Conservation (phyloP, 257 asterid genomes). For the Henckelia pumila region DNA sequence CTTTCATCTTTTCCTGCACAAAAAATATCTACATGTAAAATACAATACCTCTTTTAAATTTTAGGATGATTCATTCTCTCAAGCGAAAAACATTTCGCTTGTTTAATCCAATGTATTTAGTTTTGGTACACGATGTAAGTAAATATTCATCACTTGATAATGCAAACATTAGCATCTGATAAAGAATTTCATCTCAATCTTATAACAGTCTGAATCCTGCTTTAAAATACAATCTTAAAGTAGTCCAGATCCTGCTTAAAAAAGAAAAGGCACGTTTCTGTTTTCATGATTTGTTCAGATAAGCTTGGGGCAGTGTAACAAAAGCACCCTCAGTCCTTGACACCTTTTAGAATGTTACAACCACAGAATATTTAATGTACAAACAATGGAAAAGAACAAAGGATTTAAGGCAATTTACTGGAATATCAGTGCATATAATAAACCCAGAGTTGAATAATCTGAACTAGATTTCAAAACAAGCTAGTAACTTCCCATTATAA, state of each 20-base stretch:
- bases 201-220: neutral
- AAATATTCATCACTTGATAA: neutral
- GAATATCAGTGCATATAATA: too few relatives aligned
- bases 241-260: neutral
- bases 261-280: neutral
- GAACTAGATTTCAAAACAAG: too few relatives aligned
- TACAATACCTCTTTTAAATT: neutral
- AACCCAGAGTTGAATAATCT: too few relatives aligned
- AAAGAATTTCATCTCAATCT: neutral
- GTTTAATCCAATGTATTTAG: neutral
- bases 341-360: too few relatives aligned
- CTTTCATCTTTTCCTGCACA: conserved; percentile 66
- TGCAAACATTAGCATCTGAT: neutral
- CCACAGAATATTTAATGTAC: too few relatives aligned
- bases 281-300: neutral
- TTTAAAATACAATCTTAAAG: neutral
- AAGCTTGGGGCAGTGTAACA: neutral
- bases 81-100: too few relatives aligned
- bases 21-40: conserved; percentile 17
- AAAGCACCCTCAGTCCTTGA: neutral
- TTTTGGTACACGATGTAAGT: neutral
- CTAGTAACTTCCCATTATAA: too few relatives aligned
- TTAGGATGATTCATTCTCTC: too few relatives aligned
- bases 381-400: too few relatives aligned
- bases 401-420: too few relatives aligned